These are phyloP conservation scores for Neophaeococcomyces aloes DNA, from an alignment of 2,329 filamentous ascomycete species.

Conservation along the genomic window DNA sequence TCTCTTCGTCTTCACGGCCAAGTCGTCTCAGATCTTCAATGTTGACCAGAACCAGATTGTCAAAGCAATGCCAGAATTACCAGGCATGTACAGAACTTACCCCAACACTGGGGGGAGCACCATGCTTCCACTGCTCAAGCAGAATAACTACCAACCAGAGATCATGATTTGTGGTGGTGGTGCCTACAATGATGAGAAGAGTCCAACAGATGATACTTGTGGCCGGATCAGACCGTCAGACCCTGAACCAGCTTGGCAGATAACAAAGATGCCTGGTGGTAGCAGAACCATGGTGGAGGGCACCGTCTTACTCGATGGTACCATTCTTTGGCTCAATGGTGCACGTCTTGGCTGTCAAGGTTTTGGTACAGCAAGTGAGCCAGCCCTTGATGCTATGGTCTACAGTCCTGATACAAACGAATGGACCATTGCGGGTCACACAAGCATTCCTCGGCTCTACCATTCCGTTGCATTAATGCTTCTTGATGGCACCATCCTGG, in stretches of 20 bases:
- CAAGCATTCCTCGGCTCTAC: slow-evolving; percentile 43
- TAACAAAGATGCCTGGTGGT: slow-evolving; percentile 47
- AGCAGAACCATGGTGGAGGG: slow-evolving; percentile 52
- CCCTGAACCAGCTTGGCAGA: slow-evolving; percentile 41
- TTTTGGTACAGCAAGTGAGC: slow-evolving; percentile 46
- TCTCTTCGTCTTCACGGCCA: slow-evolving; percentile 48
- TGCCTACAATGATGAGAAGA: slow-evolving; percentile 48
- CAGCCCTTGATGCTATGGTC: slow-evolving; percentile 46
- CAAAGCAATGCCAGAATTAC: slow-evolving; percentile 41
- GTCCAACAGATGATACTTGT: slow-evolving; percentile 49
- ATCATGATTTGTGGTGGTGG: slow-evolving; percentile 51
- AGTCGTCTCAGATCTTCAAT: slow-evolving; percentile 48
- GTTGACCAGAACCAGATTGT: slow-evolving; percentile 36
- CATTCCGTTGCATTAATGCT: slow-evolving; percentile 51
- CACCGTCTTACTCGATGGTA: slow-evolving; percentile 50
- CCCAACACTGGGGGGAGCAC: slow-evolving; percentile 52
- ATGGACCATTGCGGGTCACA: slow-evolving; percentile 36
- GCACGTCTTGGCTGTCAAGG: slow-evolving; percentile 49
- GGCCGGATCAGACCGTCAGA: slow-evolving; percentile 45
- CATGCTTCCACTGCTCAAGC: slow-evolving; percentile 43
- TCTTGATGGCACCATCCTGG: slow-evolving; percentile 49
- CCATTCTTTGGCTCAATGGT: slow-evolving; percentile 50
- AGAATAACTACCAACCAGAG: slow-evolving; percentile 44
- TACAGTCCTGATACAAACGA: slow-evolving; percentile 47
- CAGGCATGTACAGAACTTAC: slow-evolving; percentile 49